phyloP scores from a whole-genome alignment of 495 filamentous ascomycete genomes.

The Neurospora sp. region DNA sequence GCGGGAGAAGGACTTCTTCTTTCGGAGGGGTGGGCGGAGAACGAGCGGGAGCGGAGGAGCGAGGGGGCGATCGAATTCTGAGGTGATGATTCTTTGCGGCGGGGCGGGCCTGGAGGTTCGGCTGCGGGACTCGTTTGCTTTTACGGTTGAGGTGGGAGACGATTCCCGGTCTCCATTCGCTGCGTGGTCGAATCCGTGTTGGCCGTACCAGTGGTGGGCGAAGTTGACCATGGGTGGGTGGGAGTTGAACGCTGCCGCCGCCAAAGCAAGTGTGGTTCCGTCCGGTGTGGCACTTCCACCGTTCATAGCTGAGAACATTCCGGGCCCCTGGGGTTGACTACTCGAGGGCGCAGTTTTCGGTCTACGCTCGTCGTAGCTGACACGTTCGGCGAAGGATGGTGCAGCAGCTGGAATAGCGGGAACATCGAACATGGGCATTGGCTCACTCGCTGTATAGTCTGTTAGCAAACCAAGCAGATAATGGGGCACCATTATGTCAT shows the following conservation, averaged over 20 bases:
- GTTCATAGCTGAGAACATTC: neutral
- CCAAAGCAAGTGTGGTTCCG: constrained; percentile 11
- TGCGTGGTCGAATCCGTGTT: neutral
- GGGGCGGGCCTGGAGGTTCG: neutral
- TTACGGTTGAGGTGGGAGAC: neutral
- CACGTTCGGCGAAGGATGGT: constrained; percentile 39
- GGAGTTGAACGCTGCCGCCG: constrained; percentile 10
- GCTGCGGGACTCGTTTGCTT: neutral
- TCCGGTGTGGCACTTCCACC: constrained; percentile 2
- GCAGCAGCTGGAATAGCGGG: constrained; percentile 36
- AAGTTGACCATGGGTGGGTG: constrained; percentile 5
- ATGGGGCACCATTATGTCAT: neutral
- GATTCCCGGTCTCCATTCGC: neutral
- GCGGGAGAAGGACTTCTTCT: constrained; percentile 49
- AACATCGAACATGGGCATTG: constrained; percentile 31
- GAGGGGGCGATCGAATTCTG: constrained; percentile 27
- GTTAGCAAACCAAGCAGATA: neutral
- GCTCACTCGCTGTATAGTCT: constrained; percentile 11
- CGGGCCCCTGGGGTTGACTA: constrained; percentile 16
- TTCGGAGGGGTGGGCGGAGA: constrained; percentile 38
- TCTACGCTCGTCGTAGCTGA: constrained; percentile 26
- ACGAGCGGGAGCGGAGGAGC: constrained; percentile 44
- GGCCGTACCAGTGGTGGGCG: neutral
- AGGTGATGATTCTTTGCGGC: constrained; percentile 2
- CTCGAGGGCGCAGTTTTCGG: constrained; percentile 25